Evolutionary conservation across 2,329 filamentous ascomycete species (phyloP), one percentile per base, ranked within the genome.

Genomic region (Penicillium sp.): DNA sequence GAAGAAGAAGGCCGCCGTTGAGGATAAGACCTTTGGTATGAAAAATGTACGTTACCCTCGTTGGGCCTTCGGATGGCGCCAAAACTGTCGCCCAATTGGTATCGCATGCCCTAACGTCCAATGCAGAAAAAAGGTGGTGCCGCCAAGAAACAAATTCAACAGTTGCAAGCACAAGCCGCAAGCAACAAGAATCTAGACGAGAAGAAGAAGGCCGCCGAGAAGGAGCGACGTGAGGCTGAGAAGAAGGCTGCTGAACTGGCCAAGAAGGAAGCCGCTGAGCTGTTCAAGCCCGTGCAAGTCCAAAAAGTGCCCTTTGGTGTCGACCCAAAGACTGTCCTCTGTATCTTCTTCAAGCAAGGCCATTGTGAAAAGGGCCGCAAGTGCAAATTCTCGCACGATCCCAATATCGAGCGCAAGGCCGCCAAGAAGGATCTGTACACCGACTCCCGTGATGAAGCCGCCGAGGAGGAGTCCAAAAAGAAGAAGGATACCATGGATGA

Each of bases 21-120:
- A 93, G 56, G 93, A 99, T 78, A 93, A 92, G 77, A 95, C 93
- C 41, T 99, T 99, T 79, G 93, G 93, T 64, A 97, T 99, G 93
- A 99, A 99, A 77, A 99, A 99, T 70, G 77, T 79, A 72, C 61
- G 74, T 71, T 25, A 29, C 29, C 3, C 3, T n/a, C 25, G 10
- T 29, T 7, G 27, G 28, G 35, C 22, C 22, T 7, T 7, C 19
- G 19, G 22, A 25, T 8, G 7, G 22, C 22, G 22, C 8, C 22
- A 25, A n/a, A n/a, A 25, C 22, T 25, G 30, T 16, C 19, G 34
- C 40, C 28, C 13, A 25, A 11, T n/a, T 19, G n/a, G n/a, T 27
- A 48, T 48, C 31, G 36, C 49, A 27, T 43, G 33, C 4, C 51
- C 63, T 63, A 56, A 64, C 57, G 14, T 38, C 25, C 29, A 31